Evolutionary conservation across 2,329 filamentous ascomycete species (phyloP).

Genomic region (Penicillium janthinellum): DNA sequence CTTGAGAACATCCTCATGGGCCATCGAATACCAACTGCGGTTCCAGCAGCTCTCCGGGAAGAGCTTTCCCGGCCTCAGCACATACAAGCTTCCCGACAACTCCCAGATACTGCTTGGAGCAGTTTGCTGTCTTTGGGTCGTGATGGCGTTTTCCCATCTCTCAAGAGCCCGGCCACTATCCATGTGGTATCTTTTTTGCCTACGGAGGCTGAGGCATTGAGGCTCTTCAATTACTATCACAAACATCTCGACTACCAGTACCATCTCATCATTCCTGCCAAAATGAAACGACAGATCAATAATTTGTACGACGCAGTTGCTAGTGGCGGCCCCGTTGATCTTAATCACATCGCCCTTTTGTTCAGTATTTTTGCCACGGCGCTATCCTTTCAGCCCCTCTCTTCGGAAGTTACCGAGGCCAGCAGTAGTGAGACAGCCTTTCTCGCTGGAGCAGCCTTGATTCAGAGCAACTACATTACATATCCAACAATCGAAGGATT

Average conservation of each 20-base stretch:
- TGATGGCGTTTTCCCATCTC: constrained; percentile 10
- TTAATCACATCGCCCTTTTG: constrained; percentile 36
- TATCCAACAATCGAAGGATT: constrained; percentile 38
- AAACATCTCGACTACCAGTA: constrained; percentile 40
- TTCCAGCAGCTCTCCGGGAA: constrained; percentile 22
- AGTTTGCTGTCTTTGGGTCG: constrained; percentile 1
- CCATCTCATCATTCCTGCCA: constrained; percentile 36
- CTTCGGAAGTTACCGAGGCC: constrained; percentile 22
- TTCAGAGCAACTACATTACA: constrained; percentile 33
- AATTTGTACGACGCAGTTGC: constrained; percentile 33
- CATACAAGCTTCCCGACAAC: not conserved
- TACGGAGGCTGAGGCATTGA: constrained; percentile 29
- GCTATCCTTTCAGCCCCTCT: constrained; percentile 27
- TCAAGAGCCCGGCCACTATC: constrained; percentile 26
- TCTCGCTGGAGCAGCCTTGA: constrained; percentile 35
- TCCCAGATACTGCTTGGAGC: not conserved
- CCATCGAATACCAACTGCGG: constrained; percentile 27
- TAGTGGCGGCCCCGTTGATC: constrained; percentile 20
- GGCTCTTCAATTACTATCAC: constrained; percentile 38
- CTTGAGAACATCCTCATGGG: constrained; percentile 35
- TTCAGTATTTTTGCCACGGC: constrained; percentile 39
- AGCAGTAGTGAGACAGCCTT: constrained; percentile 33
- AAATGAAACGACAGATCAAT: constrained; percentile 30
- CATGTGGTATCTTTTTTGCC: constrained; percentile 32
- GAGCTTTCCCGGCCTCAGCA: constrained; percentile 16